These are phyloP conservation scores for Saccharum officinarum DNA, from an alignment of 176 grass and related monocot genomes.

Conservation along the genomic window DNA sequence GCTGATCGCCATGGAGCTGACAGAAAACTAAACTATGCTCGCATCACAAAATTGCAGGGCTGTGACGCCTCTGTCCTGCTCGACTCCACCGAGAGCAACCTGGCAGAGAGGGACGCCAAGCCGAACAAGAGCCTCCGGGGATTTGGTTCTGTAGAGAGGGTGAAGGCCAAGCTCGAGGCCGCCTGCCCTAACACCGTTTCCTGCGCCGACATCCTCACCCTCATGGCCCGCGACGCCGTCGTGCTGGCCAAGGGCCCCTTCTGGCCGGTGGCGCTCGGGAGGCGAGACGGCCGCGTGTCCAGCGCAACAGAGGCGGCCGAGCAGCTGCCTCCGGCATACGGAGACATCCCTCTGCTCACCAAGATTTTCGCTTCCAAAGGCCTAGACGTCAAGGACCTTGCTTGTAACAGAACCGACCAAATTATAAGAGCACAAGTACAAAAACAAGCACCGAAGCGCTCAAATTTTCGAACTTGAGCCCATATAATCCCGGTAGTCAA, in stretches of 20 bases:
- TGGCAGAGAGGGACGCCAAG: no score
- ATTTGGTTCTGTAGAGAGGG: no score
- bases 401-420: no score
- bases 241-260: slow-evolving; percentile 37
- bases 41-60: background rate
- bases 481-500: no score
- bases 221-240: slow-evolving; percentile 72
- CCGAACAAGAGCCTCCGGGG: no score
- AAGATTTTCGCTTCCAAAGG: slow-evolving; percentile 32
- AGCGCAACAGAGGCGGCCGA: background rate
- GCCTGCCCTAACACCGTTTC: no score
- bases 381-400: slow-evolving; percentile 38
- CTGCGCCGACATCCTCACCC: slow-evolving; percentile 23
- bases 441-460: no score
- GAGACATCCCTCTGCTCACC: slow-evolving; percentile 6
- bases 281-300: slow-evolving; percentile 34
- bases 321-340: slow-evolving; percentile 1
- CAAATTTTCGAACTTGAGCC: no score
- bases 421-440: no score
- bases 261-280: slow-evolving; percentile 22
- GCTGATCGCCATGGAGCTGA: background rate
- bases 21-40: background rate
- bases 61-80: no score
- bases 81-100: no score
- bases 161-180: no score